Base-by-base conservation (phyloP, 441 rosid genomes). In the Corymbia calophylla region DNA sequence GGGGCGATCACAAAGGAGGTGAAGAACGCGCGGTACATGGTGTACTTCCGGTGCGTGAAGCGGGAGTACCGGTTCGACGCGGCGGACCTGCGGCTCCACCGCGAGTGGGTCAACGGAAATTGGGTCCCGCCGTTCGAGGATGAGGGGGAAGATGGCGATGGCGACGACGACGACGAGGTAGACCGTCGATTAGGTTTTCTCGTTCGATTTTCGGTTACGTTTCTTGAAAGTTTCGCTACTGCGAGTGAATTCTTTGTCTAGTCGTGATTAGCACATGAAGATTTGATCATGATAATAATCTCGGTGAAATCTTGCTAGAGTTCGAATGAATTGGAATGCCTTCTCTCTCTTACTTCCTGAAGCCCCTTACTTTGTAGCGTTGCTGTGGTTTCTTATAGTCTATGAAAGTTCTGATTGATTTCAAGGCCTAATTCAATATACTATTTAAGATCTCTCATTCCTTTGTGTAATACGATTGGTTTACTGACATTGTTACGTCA, bases 61-160 rank as follows among this genome's bases (percentile, higher is more conserved):
- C 68, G 58, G 88, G 64, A 70, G 58, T 88, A 88, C 77, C 88
- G 87, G 53, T 88, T 90, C 68, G 85, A 68, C 23, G 86, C 27
- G 53, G 60, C 87, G 9, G 88, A 90, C 9, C 60, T 90, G 70
- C 68, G 91, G 88, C 68, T 90, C 11, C 91, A 90, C 53, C 86
- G 91, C 85, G 91, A 90, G 81, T 90, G 91, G 91, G 80, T 17
- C 25, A 88, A 64, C 13, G 89, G 89, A 18, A 31, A 53, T 35
- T 90, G 91, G 91, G 82, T 55, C 77, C 91, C 91, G 9, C 51
- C 91, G 21, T 55, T 82, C 14, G 88, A 66, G 29, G 66, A 48
- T 16, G 86, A 31, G 53, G 88, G 19, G 44, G 66, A 86, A 70
- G 86, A 87, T 13, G 31, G 32, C 4, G 68, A 60, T 9, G 82